Base-by-base conservation (phyloP, 2,329 filamentous ascomycete genomes). In the Talaromyces rugulosus region DNA sequence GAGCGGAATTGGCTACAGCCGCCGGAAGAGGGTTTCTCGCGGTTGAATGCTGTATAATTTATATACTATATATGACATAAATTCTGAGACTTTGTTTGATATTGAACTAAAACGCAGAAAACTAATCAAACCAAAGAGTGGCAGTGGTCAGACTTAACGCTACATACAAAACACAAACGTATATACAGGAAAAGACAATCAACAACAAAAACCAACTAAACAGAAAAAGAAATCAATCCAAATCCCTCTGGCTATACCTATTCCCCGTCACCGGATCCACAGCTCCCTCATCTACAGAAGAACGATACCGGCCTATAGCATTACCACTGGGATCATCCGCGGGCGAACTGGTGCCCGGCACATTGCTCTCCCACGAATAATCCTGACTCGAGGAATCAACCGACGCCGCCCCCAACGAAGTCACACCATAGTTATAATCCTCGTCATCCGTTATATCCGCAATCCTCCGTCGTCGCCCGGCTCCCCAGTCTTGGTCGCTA, bases 1-100 rank as follows among this genome's bases (percentile, higher is more conserved):
- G 84, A 84, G 77, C 83, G 83, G 77, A 99, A 99, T 77, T 98
- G 95, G 95, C 77, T 99, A 74, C 94, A 97, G 79, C 92, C 93
- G 62, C 89, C 92, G 0, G 80, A 82, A 0, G 85, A 85, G 50
- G 91, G 91, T 0, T 97, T 99, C 72, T 93, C 89, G 6, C 89
- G 78, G 72, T 71, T 93, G 65, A 61, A 59, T 53, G 62, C 42
- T 23, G 62, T 57, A n/a, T 54, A 34, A 54, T 30, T 3, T 52
- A 5, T 14, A n/a, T 18, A 5, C 6, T 30, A 9, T 50, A 33
- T 47, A 57, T 28, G 16, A 23, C 16, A 40, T 47, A 14, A 40
- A 27, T 27, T 36, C n/a, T 6, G 14, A 52, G 40, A 28, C 23
- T 9, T 27, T 23, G n/a, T 12, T 5, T 52, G 23, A 23, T 23